Percentiles rank a stretch among this genome's conserved stretches.
These are phyloP conservation scores for Sporothrix variecibatus DNA, from an alignment of 2,329 filamentous ascomycete genomes.

Conservation along the genomic window DNA sequence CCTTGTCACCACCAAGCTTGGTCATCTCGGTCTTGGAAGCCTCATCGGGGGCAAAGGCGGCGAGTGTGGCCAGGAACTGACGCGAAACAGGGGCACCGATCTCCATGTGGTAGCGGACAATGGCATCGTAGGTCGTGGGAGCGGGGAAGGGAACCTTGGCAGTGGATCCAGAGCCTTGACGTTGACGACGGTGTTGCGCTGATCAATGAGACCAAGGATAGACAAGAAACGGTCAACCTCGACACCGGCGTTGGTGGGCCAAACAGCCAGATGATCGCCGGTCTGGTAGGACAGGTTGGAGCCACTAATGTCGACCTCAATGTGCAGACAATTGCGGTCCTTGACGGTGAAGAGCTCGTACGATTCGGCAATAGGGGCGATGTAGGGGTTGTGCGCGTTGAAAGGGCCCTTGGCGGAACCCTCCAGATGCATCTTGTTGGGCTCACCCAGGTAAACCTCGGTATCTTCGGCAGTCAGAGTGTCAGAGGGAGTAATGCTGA, in stretches of 20 bases:
- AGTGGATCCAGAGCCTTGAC: slow-evolving; percentile 90
- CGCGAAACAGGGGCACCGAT: slow-evolving; percentile 93
- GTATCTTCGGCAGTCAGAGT: slow-evolving; percentile 72
- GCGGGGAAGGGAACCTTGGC: slow-evolving; percentile 98
- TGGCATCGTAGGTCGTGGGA: slow-evolving; percentile 93
- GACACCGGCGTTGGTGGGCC: slow-evolving; percentile 91
- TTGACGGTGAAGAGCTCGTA: slow-evolving; percentile 85
- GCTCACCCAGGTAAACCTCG: slow-evolving; percentile 91
- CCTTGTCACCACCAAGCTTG: slow-evolving; percentile 88
- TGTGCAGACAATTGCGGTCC: slow-evolving; percentile 91
- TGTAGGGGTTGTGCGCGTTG: slow-evolving; percentile 96
- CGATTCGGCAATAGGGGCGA: slow-evolving; percentile 91
- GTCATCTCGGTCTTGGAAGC: slow-evolving; percentile 82
- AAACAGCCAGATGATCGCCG: slow-evolving; percentile 94
- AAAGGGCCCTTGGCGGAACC: slow-evolving; percentile 82
- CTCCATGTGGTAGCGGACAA: slow-evolving; percentile 93
- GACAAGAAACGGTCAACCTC: slow-evolving; percentile 90
- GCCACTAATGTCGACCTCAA: slow-evolving; percentile 88
- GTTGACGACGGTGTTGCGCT: slow-evolving; percentile 78
- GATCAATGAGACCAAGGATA: slow-evolving; percentile 72
- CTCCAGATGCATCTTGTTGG: slow-evolving; percentile 93
- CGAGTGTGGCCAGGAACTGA: slow-evolving; percentile 85
- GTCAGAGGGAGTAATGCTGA: slow-evolving; percentile 76
- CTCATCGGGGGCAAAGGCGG: slow-evolving; percentile 86
- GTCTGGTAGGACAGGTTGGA: slow-evolving; percentile 94